Evolutionary conservation across 768 basidiomycete species (phyloP), one percentile per base, ranked within the genome.

Genomic region (Lyophyllum semitale): DNA sequence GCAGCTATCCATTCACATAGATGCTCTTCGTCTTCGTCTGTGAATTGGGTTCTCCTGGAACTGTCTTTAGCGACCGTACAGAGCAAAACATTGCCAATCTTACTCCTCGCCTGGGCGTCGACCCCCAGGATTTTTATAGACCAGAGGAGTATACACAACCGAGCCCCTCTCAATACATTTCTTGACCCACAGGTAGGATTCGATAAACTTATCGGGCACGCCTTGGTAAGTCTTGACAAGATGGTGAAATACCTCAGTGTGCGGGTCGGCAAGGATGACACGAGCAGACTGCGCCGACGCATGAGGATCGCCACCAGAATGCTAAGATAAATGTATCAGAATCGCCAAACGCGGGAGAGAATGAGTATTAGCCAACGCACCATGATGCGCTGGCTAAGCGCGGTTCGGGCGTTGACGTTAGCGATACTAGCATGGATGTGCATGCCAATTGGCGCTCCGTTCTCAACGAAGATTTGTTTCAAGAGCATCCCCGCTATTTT

Each of bases 121-220:
- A 4, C 91, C 91, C 13, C 91, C 91, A 8, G 89, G 89, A 59
- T 93, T 92, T 69, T 91, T 91, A 70, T 90, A 91, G 1, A 91
- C 84, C 32, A 89, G 71, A 0, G 89, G 89, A 1, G 90, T 91
- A 60, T 85, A 91, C 38, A 80, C 68, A 22, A 90, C 73, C 7
- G 77, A 63, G 2, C 85, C 82, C 57, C 79, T 85, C 62, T 90
- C 89, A 47, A 91, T 83, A 55, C 90, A 92, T 63, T 87, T 88
- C 72, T 90, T 90, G 47, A 93, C 87, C 91, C 91, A 93, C 18
- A 89, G 71, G 64, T 88, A 87, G 9, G 88, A 88, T 60, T 93
- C 91, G 44, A 93, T 84, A 58, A 87, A 87, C 68, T 91, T 92
- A 45, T 85, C 80, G 2, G 85, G 76, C 32, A 84, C 77, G 42